These are phyloP conservation scores for Claviceps purpurea DNA, from an alignment of 2,329 filamentous ascomycete species.

Conservation along the genomic window DNA sequence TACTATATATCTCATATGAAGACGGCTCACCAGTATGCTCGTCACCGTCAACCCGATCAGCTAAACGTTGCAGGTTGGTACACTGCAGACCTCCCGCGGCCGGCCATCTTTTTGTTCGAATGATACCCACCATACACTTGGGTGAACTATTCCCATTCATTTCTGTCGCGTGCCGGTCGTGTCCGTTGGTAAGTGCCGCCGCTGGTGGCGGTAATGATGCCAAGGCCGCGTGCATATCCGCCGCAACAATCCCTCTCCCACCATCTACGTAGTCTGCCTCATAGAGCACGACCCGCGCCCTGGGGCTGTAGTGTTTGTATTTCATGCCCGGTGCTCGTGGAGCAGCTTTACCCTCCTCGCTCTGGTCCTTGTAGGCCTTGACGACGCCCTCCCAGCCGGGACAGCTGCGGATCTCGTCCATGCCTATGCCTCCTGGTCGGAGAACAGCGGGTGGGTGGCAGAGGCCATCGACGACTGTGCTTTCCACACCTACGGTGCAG, in stretches of 20 bases:
- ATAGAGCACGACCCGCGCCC: slow-evolving; percentile 72
- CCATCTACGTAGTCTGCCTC: slow-evolving; percentile 37
- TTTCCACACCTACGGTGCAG: slow-evolving; percentile 85
- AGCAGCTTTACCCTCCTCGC: slow-evolving; percentile 47
- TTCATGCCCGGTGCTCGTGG: slow-evolving; percentile 96
- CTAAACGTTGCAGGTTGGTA: slow-evolving; percentile 13
- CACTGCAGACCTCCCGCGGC: slow-evolving; percentile 27
- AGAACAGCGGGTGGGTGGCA: slow-evolving; percentile 69
- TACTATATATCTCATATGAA: slow-evolving; percentile 27
- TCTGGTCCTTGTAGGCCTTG: slow-evolving; percentile 66
- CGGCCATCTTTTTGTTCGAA: slow-evolving; percentile 43
- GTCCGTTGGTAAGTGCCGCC: slow-evolving; percentile 2
- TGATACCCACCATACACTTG: slow-evolving; percentile 31
- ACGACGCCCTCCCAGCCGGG: slow-evolving; percentile 69
- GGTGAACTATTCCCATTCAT: slow-evolving; percentile 12
- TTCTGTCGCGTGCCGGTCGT: neutral
- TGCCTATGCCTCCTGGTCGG: slow-evolving; percentile 72
- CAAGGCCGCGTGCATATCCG: slow-evolving; percentile 18
- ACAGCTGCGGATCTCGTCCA: slow-evolving; percentile 63
- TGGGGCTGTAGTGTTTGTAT: slow-evolving; percentile 94
- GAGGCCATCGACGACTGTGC: slow-evolving; percentile 88
- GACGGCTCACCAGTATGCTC: slow-evolving; percentile 13
- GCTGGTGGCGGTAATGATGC: slow-evolving; percentile 5
- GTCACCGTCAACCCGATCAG: slow-evolving; percentile 6
- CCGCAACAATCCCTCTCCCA: slow-evolving; percentile 20